phyloP scores from a whole-genome alignment of 306 rosid species.

The Benincasa hispida region DNA sequence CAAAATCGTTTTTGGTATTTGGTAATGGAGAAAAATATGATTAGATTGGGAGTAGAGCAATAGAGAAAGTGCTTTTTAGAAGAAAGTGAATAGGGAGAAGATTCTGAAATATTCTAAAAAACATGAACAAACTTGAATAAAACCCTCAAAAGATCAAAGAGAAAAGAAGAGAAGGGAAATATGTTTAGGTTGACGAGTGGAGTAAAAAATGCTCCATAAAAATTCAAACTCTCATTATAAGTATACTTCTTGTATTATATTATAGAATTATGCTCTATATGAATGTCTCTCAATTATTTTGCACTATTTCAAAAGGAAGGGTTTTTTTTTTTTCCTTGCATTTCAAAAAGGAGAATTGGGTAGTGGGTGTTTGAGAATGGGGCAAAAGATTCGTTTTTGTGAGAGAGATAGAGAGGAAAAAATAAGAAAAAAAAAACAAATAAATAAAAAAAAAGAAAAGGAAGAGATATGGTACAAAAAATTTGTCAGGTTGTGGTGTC shows the following conservation, averaged over 20 bases:
- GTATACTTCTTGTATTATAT: neutral
- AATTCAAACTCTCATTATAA: neutral
- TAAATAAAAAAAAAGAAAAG: neutral
- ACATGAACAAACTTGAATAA: conserved; percentile 1
- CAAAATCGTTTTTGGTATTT: neutral
- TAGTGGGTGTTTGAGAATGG: conserved; percentile 20
- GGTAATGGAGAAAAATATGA: conserved; percentile 20
- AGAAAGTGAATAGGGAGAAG: conserved; percentile 7
- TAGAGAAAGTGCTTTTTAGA: neutral
- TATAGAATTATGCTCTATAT: neutral
- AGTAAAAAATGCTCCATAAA: conserved; percentile 15
- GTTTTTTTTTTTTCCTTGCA: neutral
- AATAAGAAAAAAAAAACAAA: neutral
- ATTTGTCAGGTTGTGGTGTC: conserved; percentile 54
- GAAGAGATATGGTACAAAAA: neutral
- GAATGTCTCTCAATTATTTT: neutral
- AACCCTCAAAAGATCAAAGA: neutral
- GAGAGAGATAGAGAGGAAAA: neutral
- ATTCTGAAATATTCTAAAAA: conserved; percentile 18
- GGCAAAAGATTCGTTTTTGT: conserved; percentile 50
- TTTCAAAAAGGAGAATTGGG: neutral
- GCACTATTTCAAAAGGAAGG: neutral
- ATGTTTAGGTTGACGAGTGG: conserved; percentile 15
- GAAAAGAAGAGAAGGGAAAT: conserved; percentile 9
- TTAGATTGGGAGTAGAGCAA: neutral